Base-by-base conservation (phyloP, 768 basidiomycete species). In the Lactarius quietus region DNA sequence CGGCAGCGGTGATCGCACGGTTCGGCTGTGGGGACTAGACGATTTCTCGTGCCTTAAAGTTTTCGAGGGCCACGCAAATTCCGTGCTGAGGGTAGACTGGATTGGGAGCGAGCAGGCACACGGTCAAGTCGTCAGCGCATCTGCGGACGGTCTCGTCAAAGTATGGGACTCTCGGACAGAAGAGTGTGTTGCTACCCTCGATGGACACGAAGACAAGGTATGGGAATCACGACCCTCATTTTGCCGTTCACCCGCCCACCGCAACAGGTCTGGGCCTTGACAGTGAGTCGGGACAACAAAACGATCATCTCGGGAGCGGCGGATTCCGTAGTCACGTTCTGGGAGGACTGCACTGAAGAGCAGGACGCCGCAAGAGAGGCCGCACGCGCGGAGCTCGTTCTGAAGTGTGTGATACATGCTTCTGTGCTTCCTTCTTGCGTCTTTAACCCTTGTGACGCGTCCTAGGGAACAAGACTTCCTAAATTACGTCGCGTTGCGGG, bases 121-220 rank as follows among this genome's bases (percentile, higher is more conserved):
- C 4, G 68, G 58, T 10, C 95, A 97, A 77, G 78, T 99, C 45
- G 89, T 94, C 55, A 96, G 92, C 65, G 81, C 92, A 18, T 93
- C 91, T 12, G 93, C 95, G 18, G 97, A 99, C 74, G 97, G 97
- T 38, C 78, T 99, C 51, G 91, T 98, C 66, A 99, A 98, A 78
- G 68, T 99, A 31, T 99, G 97, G 97, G 93, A 90, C 75, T 82
- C 96, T 60, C 83, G 84, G 71, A 88, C 92, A 59, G 97, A 98
- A 73, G 86, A 91, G 70, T 98, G 95, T 70, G 79, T 85, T 8
- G 79, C 86, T 20, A 98, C 96, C 6, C 78, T 99, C 75, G 97
- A 99, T 75, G 96, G 96, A 72, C 97, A 99, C 71, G 93, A 97
- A 74, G 96, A 98, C 68, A 98, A 98, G 83, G 95, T 91, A 65